These are phyloP conservation scores for Fusarium palustre DNA, from an alignment of 2,329 filamentous ascomycete genomes.

Conservation along the genomic window DNA sequence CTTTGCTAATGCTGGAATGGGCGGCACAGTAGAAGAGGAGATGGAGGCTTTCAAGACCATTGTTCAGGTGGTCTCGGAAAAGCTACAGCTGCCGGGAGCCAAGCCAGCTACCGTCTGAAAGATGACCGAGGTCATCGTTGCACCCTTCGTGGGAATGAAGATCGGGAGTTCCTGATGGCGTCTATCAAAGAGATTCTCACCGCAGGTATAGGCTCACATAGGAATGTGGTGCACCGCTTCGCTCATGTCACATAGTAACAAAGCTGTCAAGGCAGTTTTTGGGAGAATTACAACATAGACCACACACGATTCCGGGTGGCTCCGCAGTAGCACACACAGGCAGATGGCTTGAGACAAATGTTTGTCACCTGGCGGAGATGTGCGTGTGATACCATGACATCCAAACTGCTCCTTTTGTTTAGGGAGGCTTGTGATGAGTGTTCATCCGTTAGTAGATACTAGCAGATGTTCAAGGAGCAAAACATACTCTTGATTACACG, in stretches of 20 bases:
- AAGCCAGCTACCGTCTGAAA: slow-evolving; percentile 15
- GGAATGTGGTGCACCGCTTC: slow-evolving; percentile 2
- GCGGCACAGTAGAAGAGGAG: slow-evolving; percentile 90
- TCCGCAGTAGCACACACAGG: slow-evolving; percentile 34
- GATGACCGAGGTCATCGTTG: neutral
- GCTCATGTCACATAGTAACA: slow-evolving; percentile 11
- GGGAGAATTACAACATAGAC: slow-evolving; percentile 34
- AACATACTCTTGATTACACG: neutral
- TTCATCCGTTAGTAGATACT: neutral
- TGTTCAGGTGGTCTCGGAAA: slow-evolving; percentile 70
- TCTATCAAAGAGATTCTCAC: neutral
- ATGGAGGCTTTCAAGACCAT: slow-evolving; percentile 87
- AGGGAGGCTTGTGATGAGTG: neutral
- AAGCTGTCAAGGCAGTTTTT: slow-evolving; percentile 37
- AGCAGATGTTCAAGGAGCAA: neutral
- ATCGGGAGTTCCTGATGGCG: neutral
- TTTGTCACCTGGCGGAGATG: slow-evolving; percentile 39
- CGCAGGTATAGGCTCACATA: neutral
- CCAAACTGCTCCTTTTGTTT: neutral
- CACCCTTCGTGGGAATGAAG: neutral
- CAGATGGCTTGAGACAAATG: slow-evolving; percentile 38
- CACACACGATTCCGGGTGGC: slow-evolving; percentile 28
- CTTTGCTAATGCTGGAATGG: slow-evolving; percentile 77
- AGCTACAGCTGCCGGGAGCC: slow-evolving; percentile 42
- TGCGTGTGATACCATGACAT: slow-evolving; percentile 29